phyloP scores from a whole-genome alignment of 2,329 filamentous ascomycete genomes.

The Penicillium sp. region DNA sequence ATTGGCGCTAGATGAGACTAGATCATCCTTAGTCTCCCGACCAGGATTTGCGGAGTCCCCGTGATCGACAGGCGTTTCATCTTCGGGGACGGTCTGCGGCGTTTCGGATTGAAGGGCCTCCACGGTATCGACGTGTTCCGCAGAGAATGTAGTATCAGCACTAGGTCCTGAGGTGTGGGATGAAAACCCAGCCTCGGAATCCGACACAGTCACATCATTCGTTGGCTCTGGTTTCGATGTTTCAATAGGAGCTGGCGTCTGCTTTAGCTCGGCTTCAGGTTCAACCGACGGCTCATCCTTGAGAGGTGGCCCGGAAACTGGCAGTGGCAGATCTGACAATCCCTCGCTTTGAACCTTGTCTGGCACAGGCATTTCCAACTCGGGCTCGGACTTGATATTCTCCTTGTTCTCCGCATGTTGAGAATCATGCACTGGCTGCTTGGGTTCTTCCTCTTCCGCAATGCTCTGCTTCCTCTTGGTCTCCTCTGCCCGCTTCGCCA shows the following conservation, averaged over 20 bases:
- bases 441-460: conserved; percentile 13
- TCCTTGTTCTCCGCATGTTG: conserved; percentile 25
- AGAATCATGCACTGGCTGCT: conserved; percentile 5
- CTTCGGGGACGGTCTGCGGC: conserved; percentile 16
- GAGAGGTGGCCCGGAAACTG: conserved; percentile 3
- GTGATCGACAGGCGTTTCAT: conserved; percentile 24
- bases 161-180: conserved; percentile 15
- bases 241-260: conserved; percentile 6
- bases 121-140: conserved; percentile 9
- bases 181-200: conserved; percentile 14
- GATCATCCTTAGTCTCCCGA: conserved; percentile 25
- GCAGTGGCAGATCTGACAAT: conserved; percentile 1
- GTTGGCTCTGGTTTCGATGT: conserved; percentile 22
- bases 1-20: conserved; percentile 29
- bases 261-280: neutral
- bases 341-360: conserved; percentile 5
- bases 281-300: neutral
- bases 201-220: conserved; percentile 16
- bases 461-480: conserved; percentile 24
- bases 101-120: conserved; percentile 15
- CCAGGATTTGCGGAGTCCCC: conserved; percentile 21
- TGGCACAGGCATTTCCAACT: conserved; percentile 10
- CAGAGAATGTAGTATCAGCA: conserved; percentile 10
- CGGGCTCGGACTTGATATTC: conserved; percentile 23
- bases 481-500: conserved; percentile 38